Conservation (phyloP, 2,329 filamentous ascomycete genomes). For the Cadophora gregata region DNA sequence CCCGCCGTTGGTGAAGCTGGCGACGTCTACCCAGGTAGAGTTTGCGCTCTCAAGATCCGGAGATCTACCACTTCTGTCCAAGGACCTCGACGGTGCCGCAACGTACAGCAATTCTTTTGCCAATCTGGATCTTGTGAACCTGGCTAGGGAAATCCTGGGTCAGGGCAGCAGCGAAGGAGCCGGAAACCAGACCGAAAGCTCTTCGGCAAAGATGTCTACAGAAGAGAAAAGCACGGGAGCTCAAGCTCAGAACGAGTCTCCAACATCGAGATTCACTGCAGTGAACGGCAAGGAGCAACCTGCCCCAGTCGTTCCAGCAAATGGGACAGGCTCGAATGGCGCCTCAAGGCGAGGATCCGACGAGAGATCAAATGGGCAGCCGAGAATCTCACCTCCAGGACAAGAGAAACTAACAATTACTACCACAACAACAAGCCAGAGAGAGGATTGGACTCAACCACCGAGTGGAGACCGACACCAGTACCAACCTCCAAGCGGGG, state of each 20-base stretch:
- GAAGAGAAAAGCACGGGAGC: slow-evolving; percentile 30
- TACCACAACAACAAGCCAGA: slow-evolving; percentile 36
- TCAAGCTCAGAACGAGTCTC: slow-evolving; percentile 37
- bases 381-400: slow-evolving; percentile 41
- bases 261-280: slow-evolving; percentile 45
- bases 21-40: slow-evolving; percentile 31
- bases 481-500: slow-evolving; percentile 34
- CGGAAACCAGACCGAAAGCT: slow-evolving; percentile 8
- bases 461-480: slow-evolving; percentile 37
- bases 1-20: slow-evolving; percentile 29
- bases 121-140: slow-evolving; percentile 36
- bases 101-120: slow-evolving; percentile 30
- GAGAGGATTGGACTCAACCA: slow-evolving; percentile 42
- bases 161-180: slow-evolving; percentile 15
- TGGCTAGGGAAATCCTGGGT: slow-evolving; percentile 36
- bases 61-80: slow-evolving; percentile 26
- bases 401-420: slow-evolving; percentile 45
- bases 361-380: slow-evolving; percentile 42
- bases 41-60: slow-evolving; percentile 31
- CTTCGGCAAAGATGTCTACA: slow-evolving; percentile 27
- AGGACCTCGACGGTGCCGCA: slow-evolving; percentile 29
- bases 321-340: slow-evolving; percentile 33
- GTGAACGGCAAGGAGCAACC: slow-evolving; percentile 43
- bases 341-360: slow-evolving; percentile 40
- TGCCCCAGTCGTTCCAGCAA: slow-evolving; percentile 8